Percentiles rank a stretch among this genome's conserved stretches.
phyloP scores from a whole-genome alignment of 768 basidiomycete genomes.

The Grammothele lineata region DNA sequence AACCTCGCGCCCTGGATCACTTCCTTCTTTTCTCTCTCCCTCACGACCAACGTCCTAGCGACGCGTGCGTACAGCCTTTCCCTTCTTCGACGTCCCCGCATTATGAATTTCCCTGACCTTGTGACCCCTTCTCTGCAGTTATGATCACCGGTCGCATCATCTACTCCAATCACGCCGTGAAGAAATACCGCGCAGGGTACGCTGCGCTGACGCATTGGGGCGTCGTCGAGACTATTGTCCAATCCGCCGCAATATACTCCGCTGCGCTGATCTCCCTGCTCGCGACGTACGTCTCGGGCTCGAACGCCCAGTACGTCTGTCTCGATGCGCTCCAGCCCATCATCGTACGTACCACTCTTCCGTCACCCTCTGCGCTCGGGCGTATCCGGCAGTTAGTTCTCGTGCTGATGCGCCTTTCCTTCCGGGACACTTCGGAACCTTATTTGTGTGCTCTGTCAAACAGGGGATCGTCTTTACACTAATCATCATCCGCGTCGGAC shows the following conservation, averaged over 20 bases:
- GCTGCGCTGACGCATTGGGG: constrained; percentile 1
- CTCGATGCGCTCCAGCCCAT: constrained; percentile 8
- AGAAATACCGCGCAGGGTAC: not conserved
- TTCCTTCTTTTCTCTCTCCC: constrained; percentile 3
- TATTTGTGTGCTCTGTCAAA: not conserved
- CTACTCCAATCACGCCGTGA: not conserved
- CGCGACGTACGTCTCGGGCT: constrained; percentile 3
- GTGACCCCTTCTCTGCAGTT: not conserved
- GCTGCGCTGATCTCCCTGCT: constrained; percentile 6
- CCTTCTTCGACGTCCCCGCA: too few relatives aligned
- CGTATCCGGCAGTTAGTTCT: not conserved
- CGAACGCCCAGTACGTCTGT: constrained; percentile 11
- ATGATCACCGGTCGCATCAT: constrained; percentile 6
- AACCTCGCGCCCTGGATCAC: constrained; percentile 3
- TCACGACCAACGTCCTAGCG: not conserved
- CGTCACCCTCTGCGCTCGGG: too few relatives aligned
- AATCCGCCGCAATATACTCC: constrained; percentile 13
- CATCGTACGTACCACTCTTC: constrained; percentile 8
- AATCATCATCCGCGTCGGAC: constrained; percentile 5
- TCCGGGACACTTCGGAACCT: not conserved
- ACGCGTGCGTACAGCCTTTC: not conserved
- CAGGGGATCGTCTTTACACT: constrained; percentile 3
- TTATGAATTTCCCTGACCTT: not conserved
- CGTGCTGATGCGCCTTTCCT: too few relatives aligned
- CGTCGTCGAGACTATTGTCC: constrained; percentile 11